Evolutionary conservation across 768 basidiomycete genomes (phyloP), one percentile per base, ranked within the genome.

Genomic region (Hortiboletus flavorubellus): DNA sequence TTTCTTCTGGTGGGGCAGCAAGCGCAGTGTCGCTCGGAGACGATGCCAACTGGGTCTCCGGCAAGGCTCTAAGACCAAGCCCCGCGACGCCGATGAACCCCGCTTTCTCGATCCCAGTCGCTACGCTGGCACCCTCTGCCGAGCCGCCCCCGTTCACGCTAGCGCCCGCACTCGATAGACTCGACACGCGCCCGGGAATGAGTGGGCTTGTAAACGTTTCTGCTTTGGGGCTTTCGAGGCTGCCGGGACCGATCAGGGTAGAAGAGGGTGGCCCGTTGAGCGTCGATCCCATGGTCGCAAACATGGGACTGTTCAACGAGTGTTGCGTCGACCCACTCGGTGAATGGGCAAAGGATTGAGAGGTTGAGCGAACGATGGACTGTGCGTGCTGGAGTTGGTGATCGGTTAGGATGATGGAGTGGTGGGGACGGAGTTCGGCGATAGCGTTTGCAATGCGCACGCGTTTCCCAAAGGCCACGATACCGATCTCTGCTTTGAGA

Each of bases 361-460:
- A 26, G 26, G 26, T 26, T 26, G 26, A 26, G 26, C 26, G 26
- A 26, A 10, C 43, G 43, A 62, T 42, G 9, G 72, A 61, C 16
- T 71, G 75, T 0, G 74, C 70, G 9, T 63, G 68, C 21, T 69
- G 75, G 4, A 66, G 66, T 15, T 68, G 74, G 14, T 74, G 73
- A 35, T 83, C 80, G 0, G 80, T 77, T 47, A 86, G 82, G 23
- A 78, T 62, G 45, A 89, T 74, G 0, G 85, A 83, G 0, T 86
- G 83, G 0, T 89, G 86, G 3, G 85, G 82, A 26, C 87, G 85
- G 6, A 99, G 82, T 53, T 99, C 95, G 5, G 82, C 74, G 62
- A 99, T 97, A 26, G 93, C 93, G 60, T 96, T 94, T 26, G 90
- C 87, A 53, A 99, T 94, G 52, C 92, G 86, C 70, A 92, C 80